Base-by-base conservation (phyloP, 352 stramenopile genomes). In the Globisporangium heterothallicum region DNA sequence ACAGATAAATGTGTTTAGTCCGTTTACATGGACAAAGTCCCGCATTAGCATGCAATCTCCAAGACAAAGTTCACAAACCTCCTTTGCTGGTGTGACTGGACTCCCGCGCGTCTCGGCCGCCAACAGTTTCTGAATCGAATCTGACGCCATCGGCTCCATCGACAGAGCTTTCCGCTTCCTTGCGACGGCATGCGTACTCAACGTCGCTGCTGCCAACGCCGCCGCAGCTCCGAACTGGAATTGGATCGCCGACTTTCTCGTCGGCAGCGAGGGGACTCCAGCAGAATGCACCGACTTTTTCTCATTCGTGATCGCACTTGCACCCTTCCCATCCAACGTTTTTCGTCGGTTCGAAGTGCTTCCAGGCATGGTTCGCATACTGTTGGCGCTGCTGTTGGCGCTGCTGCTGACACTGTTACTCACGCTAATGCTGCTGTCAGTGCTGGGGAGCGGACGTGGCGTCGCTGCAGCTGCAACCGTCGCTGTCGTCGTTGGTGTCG, bases 101-200 rank as follows among this genome's bases (percentile, higher is more conserved):
- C 21, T 22, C 9, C 18, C 34, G 13, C 46, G 21, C 4, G 32
- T 16, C 14, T 38, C 32, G 32, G 46, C 58, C 2, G 64, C 68
- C 14, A 88, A 56, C 25, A 84, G 60, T 45, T 77, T 79, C 35
- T 78, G 55, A 21, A 87, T 89, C 2, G 70, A 63, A 42, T 89
- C 72, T 3, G 75, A 84, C 29, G 73, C 65, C 63, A 78, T 78
- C 0, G 78, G 75, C 45, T 89, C 78, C 78, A 89, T 89, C 4
- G 75, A 87, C 16, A 74, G 35, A 2, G 78, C 75, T 19, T 73
- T 57, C 4, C 74, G 65, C 43, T 89, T 87, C 25, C 70, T 41
- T 45, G 47, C 53, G 26, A 54, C 29, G 12, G 44, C 45, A 9
- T 44, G 35, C 7, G 53, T 42, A 21, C 53, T 41, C 4, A 60